Evolutionary conservation across 2,329 filamentous ascomycete genomes (phyloP), one percentile per base, ranked within the genome.

Genomic region (Ceratocystis variospora): DNA sequence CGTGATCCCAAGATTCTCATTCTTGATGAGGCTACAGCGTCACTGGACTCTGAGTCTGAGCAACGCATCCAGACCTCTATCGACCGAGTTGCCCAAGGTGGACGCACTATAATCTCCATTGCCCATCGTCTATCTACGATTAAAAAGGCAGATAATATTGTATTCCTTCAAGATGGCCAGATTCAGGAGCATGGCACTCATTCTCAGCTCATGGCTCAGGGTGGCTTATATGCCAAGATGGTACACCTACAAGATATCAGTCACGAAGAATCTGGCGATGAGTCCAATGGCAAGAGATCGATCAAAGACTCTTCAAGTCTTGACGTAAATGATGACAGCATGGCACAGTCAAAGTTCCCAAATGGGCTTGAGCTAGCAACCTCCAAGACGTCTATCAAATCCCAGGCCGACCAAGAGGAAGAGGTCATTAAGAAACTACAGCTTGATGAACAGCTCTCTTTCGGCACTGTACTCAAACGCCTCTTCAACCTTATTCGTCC

Each of bases 111-210:
- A 0, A 83, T 89, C 65, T 79, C 84, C 17, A 86, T 89, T 69
- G 85, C 86, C 0, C 84, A 86, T 72, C 77, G 83, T 1, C 74
- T 86, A 1, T 83, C 81, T 0, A 86, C 83, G 0, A 83, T 86
- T 68, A 81, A 80, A 70, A 79, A 83, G 64, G 86, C 86, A 0
- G 83, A 89, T 70, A 81, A 83, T 68, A 88, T 89, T 67, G 77
- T 88, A 22, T 86, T 89, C 19, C 78, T 88, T 72, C 78, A 82
- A 15, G 76, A 80, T 65, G 86, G 87, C 0, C 73, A 78, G 61
- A 79, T 86, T 2, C 76, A 86, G 10, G 86, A 89, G 72, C 78
- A 85, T 71, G 87, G 87, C 0, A 84, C 79, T 0, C 85, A 89
- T 66, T 76, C 82, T 2, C 79, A 84, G 64, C 77, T 89, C 1